phyloP scores from a whole-genome alignment of 192 early-diverging fungal species.

The Backusella morwellensis region DNA sequence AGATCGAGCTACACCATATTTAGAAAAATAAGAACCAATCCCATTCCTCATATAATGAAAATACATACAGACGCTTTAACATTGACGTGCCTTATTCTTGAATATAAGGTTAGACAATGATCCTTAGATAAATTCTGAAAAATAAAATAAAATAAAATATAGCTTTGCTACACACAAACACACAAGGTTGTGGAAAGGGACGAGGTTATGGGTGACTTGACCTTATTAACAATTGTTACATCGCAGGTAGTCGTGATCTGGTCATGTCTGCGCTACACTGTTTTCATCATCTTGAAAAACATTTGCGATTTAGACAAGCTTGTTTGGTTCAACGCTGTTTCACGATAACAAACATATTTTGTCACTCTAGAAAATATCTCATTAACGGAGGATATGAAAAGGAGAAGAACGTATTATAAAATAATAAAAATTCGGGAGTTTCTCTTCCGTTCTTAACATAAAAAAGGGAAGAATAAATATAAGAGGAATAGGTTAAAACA shows the following conservation, averaged over 20 bases:
- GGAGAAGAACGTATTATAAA: not conserved
- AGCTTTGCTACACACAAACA: not conserved
- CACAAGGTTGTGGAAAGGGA: not conserved
- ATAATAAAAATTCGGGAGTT: not conserved
- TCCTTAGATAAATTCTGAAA: not conserved
- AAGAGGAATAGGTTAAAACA: not conserved
- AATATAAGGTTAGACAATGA: not conserved
- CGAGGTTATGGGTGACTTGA: not conserved
- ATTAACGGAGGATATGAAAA: not conserved
- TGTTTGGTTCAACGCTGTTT: not conserved
- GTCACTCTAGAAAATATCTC: not conserved
- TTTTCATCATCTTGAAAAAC: not conserved
- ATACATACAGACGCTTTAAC: not conserved
- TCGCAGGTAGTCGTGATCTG: not conserved
- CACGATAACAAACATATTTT: not conserved
- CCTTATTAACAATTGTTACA: not conserved
- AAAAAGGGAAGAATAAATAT: conserved; percentile 6
- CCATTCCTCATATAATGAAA: not conserved
- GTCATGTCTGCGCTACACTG: not conserved
- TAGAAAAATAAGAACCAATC: conserved; percentile 1
- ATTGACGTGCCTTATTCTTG: not conserved
- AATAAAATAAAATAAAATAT: not conserved
- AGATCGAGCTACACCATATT: not conserved
- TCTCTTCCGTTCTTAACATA: conserved; percentile 1
- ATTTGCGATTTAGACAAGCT: not conserved